A percentile compares a stretch with the other conserved stretches of the same genome.
phyloP scores from a whole-genome alignment of 306 rosid species.

The Elaeagnus macrophylla region DNA sequence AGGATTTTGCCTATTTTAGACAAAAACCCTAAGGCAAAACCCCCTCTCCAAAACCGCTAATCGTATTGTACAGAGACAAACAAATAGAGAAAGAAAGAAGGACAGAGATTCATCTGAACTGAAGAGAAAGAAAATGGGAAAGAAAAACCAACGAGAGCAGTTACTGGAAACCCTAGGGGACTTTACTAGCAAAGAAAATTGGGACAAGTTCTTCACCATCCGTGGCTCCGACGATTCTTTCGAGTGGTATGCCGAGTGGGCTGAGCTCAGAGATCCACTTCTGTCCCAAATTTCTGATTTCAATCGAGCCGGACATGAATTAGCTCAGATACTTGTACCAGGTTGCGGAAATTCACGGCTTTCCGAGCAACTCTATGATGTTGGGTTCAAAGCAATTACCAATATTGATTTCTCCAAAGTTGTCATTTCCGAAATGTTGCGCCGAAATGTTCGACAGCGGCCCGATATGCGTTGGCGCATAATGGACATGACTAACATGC shows the following conservation, averaged over 20 bases:
- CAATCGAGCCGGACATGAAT: conserved; percentile 3
- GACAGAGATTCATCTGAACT: neutral
- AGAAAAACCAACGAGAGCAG: conserved; percentile 28
- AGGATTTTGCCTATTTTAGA: too few species aligned
- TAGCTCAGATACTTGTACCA: conserved; percentile 53
- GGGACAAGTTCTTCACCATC: conserved; percentile 92
- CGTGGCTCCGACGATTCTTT: conserved; percentile 55
- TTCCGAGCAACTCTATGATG: conserved; percentile 81
- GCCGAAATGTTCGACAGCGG: conserved; percentile 75
- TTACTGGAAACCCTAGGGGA: conserved; percentile 68
- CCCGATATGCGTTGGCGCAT: conserved; percentile 93
- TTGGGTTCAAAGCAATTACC: conserved; percentile 49
- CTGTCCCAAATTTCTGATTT: conserved; percentile 37
- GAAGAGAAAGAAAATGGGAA: conserved; percentile 23
- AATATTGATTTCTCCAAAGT: conserved; percentile 87
- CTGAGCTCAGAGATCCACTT: conserved; percentile 46
- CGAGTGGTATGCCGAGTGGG: conserved; percentile 95
- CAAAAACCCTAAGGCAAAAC: too few species aligned
- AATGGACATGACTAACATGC: conserved; percentile 91
- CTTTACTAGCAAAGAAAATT: conserved; percentile 85
- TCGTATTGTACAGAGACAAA: too few species aligned
- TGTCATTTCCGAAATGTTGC: conserved; percentile 81
- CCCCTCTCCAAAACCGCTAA: too few species aligned
- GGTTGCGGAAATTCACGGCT: conserved; percentile 89
- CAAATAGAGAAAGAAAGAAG: too few species aligned